Conservation (phyloP, 441 rosid genomes). For the Viola pubescens region DNA sequence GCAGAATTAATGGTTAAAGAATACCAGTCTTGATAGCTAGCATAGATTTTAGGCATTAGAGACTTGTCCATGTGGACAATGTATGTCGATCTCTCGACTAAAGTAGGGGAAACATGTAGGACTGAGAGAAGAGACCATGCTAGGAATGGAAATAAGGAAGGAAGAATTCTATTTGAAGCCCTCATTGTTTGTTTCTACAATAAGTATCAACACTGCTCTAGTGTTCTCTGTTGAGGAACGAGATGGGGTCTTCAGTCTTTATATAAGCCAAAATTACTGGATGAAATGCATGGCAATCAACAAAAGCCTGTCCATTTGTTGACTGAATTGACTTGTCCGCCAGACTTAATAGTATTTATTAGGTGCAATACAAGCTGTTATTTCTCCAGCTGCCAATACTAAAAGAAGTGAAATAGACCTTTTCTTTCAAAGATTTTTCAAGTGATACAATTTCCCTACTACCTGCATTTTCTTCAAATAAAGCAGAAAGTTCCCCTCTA, state of each 20-base stretch:
- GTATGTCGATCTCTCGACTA: conserved; percentile 21
- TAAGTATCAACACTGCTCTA: neutral
- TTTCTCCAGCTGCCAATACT: no score
- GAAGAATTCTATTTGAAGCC: neutral
- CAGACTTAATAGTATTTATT: neutral
- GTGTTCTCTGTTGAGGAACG: neutral
- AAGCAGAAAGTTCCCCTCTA: no score
- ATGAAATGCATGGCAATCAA: neutral
- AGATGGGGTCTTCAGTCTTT: neutral
- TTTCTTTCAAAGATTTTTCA: no score
- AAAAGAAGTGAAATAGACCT: no score
- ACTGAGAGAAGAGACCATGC: conserved; percentile 8
- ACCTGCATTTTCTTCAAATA: no score
- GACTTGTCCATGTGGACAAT: conserved; percentile 48
- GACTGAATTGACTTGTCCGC: neutral
- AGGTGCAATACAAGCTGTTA: neutral
- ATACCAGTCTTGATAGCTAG: conserved; percentile 32
- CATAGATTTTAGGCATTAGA: conserved; percentile 33
- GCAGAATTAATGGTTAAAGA: conserved; percentile 22
- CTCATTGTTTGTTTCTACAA: conserved; percentile 1
- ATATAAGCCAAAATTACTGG: neutral
- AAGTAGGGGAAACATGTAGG: conserved; percentile 13
- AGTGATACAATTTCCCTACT: no score
- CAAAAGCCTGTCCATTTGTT: neutral
- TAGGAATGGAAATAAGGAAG: conserved; percentile 3